Conservation (phyloP, 2,329 filamentous ascomycete genomes). For the Dryadomyces quercus-mongolicae region DNA sequence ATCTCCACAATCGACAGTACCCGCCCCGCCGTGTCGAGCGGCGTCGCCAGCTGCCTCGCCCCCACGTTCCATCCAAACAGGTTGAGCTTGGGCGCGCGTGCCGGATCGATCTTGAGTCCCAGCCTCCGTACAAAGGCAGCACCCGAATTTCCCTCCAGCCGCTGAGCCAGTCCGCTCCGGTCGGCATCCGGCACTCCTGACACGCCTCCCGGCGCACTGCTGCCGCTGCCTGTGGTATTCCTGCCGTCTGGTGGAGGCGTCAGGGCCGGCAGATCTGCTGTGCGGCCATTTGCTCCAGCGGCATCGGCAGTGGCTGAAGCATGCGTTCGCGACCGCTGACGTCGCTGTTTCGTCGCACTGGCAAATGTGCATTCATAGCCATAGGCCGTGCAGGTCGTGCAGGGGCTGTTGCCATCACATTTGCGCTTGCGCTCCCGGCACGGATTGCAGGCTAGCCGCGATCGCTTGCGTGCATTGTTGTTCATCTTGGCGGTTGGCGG, state of each 20-base stretch:
- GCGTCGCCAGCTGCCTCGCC: background rate
- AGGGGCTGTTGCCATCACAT: conserved; percentile 1
- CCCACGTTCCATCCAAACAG: conserved; percentile 4
- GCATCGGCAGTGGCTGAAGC: background rate
- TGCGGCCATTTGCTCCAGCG: background rate
- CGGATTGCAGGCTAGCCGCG: background rate
- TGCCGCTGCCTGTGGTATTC: background rate
- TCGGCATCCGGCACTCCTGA: background rate
- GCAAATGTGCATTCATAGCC: background rate
- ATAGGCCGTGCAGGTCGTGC: background rate
- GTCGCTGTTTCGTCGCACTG: background rate
- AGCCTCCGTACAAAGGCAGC: conserved; percentile 6
- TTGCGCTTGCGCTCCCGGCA: conserved; percentile 4
- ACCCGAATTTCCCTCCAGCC: conserved; percentile 5
- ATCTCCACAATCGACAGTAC: conserved; percentile 19
- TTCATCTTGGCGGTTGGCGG: background rate
- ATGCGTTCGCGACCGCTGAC: background rate
- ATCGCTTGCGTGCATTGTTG: background rate
- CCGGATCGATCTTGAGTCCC: conserved; percentile 6
- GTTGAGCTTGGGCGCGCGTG: conserved; percentile 5
- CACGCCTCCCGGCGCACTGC: background rate
- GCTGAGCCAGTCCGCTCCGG: conserved; percentile 1
- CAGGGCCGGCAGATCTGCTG: background rate
- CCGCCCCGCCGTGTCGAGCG: background rate
- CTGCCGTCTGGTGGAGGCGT: background rate